Conservation (phyloP, 2,329 filamentous ascomycete genomes). For the Fusarium metavorans region DNA sequence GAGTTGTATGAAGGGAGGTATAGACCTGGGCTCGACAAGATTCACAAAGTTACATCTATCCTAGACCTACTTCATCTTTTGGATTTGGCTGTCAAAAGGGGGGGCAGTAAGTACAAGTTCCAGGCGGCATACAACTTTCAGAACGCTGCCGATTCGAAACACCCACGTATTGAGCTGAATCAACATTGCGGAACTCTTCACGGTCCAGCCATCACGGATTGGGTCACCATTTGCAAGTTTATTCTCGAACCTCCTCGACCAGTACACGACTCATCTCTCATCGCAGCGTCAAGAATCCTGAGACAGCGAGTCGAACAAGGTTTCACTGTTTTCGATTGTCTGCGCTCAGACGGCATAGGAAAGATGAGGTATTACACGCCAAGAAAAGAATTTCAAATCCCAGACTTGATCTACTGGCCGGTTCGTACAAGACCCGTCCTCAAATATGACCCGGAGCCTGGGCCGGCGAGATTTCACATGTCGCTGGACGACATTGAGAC, state of each 20-base stretch:
- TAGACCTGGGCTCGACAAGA: background rate
- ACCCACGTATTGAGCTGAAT: conserved; percentile 21
- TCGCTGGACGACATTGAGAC: background rate
- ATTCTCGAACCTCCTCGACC: conserved; percentile 1
- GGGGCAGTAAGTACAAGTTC: background rate
- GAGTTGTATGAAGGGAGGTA: conserved; percentile 12
- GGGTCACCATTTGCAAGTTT: conserved; percentile 21
- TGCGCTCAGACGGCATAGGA: background rate
- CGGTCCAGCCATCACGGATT: conserved; percentile 17
- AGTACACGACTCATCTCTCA: background rate
- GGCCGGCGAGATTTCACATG: background rate
- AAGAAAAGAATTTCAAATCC: background rate
- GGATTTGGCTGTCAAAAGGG: background rate
- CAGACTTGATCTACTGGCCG: conserved; percentile 20
- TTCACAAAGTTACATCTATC: background rate
- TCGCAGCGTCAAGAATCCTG: background rate
- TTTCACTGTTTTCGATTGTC: background rate
- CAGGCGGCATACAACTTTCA: conserved; percentile 27
- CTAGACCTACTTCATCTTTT: conserved; percentile 16
- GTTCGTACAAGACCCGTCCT: background rate
- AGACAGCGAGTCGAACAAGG: background rate
- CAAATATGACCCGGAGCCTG: background rate
- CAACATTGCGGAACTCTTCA: conserved; percentile 36
- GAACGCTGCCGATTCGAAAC: background rate
- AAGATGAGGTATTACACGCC: background rate